Percentiles rank a stretch among this genome's conserved stretches.
Conservation (phyloP, 2,329 filamentous ascomycete species). For the Cladobotryum protrusum region DNA sequence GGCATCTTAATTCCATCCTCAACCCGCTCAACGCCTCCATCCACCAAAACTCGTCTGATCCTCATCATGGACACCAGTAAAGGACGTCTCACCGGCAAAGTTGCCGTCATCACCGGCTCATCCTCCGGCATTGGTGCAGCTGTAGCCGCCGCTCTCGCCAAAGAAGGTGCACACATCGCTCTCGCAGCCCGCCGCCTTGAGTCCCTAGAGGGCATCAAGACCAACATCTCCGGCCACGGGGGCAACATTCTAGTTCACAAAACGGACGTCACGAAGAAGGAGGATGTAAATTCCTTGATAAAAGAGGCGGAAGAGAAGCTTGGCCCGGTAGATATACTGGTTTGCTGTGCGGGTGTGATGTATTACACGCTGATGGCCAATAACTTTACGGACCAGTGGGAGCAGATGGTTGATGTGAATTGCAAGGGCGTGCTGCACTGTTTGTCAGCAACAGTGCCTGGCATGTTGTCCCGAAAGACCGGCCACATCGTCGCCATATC, state of each 20-base stretch:
- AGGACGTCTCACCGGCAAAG: conserved; percentile 59
- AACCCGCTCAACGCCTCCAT: too few relatives aligned
- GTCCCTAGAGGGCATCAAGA: conserved; percentile 61
- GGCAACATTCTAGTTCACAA: conserved; percentile 61
- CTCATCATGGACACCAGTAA: conserved; percentile 23
- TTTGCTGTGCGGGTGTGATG: conserved; percentile 78
- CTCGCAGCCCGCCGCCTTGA: conserved; percentile 66
- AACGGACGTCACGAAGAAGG: conserved; percentile 65
- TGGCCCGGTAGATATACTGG: conserved; percentile 70
- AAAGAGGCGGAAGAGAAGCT: conserved; percentile 52
- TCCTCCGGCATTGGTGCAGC: conserved; percentile 76
- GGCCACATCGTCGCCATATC: conserved; percentile 78
- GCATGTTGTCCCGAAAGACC: conserved; percentile 61
- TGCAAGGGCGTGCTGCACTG: conserved; percentile 77
- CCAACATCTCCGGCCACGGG: conserved; percentile 47
- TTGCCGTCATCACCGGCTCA: conserved; percentile 72
- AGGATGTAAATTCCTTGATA: conserved; percentile 62
- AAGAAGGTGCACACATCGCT: conserved; percentile 65
- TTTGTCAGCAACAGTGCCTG: conserved; percentile 61
- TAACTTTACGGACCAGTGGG: conserved; percentile 66
- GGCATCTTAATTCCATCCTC: too few relatives aligned
- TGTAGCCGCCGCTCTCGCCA: conserved; percentile 60
- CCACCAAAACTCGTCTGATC: too few relatives aligned
- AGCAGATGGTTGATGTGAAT: conserved; percentile 77
- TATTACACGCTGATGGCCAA: conserved; percentile 87